A percentile compares a stretch with the other conserved stretches of the same genome.
These are phyloP conservation scores for Lodderomyces beijingensis DNA, from an alignment of 1,139 yeast genomes.

Conservation along the genomic window DNA sequence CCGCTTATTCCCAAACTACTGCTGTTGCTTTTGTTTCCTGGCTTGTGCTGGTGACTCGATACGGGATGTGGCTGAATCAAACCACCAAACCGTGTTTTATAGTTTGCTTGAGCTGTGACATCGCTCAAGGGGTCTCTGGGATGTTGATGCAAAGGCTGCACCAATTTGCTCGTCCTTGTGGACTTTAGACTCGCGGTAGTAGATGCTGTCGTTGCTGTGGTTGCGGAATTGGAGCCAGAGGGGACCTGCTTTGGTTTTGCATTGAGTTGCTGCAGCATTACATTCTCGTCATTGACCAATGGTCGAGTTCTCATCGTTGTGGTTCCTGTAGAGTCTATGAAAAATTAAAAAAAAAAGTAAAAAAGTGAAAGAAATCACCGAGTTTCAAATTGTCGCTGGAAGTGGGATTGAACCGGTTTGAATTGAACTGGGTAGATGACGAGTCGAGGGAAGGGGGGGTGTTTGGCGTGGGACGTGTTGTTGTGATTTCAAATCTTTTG, in stretches of 20 bases:
- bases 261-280: not conserved
- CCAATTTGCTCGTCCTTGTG: too few species aligned
- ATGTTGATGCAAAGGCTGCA: constrained; percentile 4
- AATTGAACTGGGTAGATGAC: too few species aligned
- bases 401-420: too few species aligned
- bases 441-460: too few species aligned
- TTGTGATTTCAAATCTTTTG: not conserved
- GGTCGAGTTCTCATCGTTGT: constrained; percentile 11
- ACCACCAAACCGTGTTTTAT: constrained; percentile 7
- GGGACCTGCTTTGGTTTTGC: too few species aligned
- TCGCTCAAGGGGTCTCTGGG: constrained; percentile 31
- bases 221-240: not conserved
- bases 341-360: too few species aligned
- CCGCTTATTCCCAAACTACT: constrained; percentile 5
- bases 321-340: constrained; percentile 3
- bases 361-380: too few species aligned
- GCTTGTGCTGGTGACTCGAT: constrained; percentile 5
- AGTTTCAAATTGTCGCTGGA: too few species aligned
- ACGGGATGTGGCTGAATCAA: constrained; percentile 7
- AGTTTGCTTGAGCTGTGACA: constrained; percentile 22
- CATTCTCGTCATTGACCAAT: not conserved
- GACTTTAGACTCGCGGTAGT: not conserved
- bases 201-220: not conserved
- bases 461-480: constrained; percentile 2
- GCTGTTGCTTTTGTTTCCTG: constrained; percentile 4